Evolutionary conservation across 1,284 basidiomycete genomes (phyloP), one percentile per base, ranked within the genome.

Genomic region (Ustilago nuda): DNA sequence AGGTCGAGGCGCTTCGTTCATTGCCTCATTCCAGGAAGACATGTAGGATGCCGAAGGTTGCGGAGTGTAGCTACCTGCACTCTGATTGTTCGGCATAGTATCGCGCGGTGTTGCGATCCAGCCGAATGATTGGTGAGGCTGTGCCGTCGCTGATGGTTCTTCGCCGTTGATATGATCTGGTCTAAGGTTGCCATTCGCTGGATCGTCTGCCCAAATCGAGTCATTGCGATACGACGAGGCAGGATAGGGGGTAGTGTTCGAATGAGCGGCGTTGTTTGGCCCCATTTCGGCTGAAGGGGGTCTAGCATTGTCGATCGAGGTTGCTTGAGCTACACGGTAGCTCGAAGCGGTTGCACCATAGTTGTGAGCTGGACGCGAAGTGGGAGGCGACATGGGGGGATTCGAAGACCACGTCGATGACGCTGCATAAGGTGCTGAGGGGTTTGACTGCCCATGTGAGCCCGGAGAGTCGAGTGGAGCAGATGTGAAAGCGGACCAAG

Each of bases 11-110:
- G 65, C 52, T 5, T 66, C 63, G 3, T 58, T 48, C 4, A 53
- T 43, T 7, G 63, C 52, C 15, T 66, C 61, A 50, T 61, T 61
- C 73, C 73, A 76, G 3, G 67, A 52, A 19, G 68, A 33, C 56
- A 76, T 62, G 56, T 76, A 76, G 5, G 73, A 66, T 17, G 68
- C 61, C 1, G 68, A 71, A 1, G 73, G 73, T 23, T 65, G 68
- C 8, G 73, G 73, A 5, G 73, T 68, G 45, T 76, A 76, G 65
- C 73, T 76, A 37, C 68, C 68, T 19, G 59, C 30, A 51, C 39
- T 55, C n/a, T 61, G 48, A 12, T 62, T 53, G 23, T 15, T 50
- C 13, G 66, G 17, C 4, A 58, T 12, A 2, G 68, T 37, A 11
- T 67, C 66, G 6, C 57, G 53, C 0, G 61, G 12, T 3, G 50